Conservation (phyloP, 78 protist species). For the Dictyostelium intermedium region DNA sequence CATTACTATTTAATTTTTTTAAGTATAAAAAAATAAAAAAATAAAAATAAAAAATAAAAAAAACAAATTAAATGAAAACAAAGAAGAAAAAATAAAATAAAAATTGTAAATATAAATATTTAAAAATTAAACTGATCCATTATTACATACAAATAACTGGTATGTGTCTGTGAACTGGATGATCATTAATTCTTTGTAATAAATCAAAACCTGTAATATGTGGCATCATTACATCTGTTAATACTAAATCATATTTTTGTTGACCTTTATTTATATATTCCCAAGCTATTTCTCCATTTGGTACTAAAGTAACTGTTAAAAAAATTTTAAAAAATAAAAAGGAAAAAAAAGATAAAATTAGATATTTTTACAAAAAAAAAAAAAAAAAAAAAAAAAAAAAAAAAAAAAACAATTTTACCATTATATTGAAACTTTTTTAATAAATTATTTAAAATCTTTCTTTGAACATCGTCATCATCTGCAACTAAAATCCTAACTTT, state of each 20-base stretch:
- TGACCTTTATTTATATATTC: constrained; percentile 30
- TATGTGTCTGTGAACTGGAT: constrained; percentile 25
- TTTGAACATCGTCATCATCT: constrained; percentile 44
- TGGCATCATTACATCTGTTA: constrained; percentile 81
- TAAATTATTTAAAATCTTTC: constrained; percentile 37
- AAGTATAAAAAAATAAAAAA: too few species aligned
- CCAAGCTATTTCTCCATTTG: constrained; percentile 77
- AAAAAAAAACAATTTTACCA: not conserved
- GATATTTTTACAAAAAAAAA: not conserved
- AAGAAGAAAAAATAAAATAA: not conserved
- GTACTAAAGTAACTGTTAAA: constrained; percentile 27
- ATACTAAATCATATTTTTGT: constrained; percentile 65
- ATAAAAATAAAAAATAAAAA: too few species aligned
- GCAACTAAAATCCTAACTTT: constrained; percentile 19
- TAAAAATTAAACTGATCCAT: not conserved
- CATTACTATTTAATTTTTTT: constrained; percentile 28
- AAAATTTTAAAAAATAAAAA: not conserved
- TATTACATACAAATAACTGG: constrained; percentile 66
- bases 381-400: not conserved
- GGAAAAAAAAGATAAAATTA: not conserved
- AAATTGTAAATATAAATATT: not conserved
- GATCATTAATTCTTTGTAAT: constrained; percentile 44
- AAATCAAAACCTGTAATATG: constrained; percentile 54
- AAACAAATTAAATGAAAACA: not conserved
- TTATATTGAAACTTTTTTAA: constrained; percentile 25